Evolutionary conservation across 108 stramenopile species (phyloP).

Genomic region (Bacterosira constricta): DNA sequence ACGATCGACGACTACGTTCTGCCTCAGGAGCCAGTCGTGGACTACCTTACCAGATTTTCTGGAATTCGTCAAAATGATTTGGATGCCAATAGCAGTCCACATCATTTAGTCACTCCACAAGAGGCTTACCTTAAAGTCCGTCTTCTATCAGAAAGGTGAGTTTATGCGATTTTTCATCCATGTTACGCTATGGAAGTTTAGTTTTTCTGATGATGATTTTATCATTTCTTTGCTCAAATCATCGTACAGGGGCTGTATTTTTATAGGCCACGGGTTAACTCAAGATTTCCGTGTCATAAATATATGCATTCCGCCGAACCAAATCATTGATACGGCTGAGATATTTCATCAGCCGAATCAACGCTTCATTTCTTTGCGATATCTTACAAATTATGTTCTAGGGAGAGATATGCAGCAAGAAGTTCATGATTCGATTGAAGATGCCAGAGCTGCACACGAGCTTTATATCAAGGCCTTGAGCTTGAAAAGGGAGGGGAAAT

Average conservation of each 20-base stretch:
- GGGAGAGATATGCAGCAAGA: constrained; percentile 93
- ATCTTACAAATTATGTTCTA: constrained; percentile 88
- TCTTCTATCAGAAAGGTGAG: constrained; percentile 80
- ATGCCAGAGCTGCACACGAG: constrained; percentile 83
- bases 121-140: constrained; percentile 92
- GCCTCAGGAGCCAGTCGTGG: constrained; percentile 90
- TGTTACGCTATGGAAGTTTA: neutral
- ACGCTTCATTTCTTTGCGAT: constrained; percentile 91
- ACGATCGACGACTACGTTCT: constrained; percentile 94
- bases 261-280: constrained; percentile 89
- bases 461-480: constrained; percentile 66
- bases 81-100: constrained; percentile 79
- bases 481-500: constrained; percentile 65
- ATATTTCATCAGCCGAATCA: constrained; percentile 83
- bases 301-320: constrained; percentile 85
- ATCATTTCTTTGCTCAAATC: neutral
- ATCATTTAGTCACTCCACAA: constrained; percentile 83
- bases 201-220: neutral
- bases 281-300: constrained; percentile 90
- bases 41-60: constrained; percentile 94
- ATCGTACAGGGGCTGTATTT: constrained; percentile 65
- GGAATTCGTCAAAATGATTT: constrained; percentile 89
- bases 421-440: constrained; percentile 95
- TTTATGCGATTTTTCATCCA: neutral
- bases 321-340: constrained; percentile 95